Percentiles rank a stretch among this genome's conserved stretches.
Evolutionary conservation across 768 basidiomycete species (phyloP).

Genomic region (Tricholoma hemisulphureum): DNA sequence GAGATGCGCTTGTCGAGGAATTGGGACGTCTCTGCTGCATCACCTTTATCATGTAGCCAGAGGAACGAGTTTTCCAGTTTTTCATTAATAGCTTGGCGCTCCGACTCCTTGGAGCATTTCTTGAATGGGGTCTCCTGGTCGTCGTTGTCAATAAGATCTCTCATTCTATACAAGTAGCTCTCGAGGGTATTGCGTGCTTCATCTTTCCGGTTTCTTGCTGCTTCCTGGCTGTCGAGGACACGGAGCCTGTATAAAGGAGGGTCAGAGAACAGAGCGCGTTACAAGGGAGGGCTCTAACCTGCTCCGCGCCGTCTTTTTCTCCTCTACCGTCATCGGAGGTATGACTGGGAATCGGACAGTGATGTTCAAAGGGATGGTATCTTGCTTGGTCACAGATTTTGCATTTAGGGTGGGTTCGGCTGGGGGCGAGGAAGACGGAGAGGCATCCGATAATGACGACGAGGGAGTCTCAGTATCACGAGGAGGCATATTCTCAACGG

Average conservation of each 20-base stretch:
- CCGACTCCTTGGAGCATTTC: conserved; percentile 75
- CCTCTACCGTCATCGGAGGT: conserved; percentile 71
- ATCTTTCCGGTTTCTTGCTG: conserved; percentile 72
- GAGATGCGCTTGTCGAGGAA: conserved; percentile 73
- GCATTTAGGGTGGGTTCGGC: conserved; percentile 40
- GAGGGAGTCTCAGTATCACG: conserved; percentile 32
- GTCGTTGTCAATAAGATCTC: conserved; percentile 74
- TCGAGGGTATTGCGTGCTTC: conserved; percentile 92
- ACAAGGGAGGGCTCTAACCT: conserved; percentile 51
- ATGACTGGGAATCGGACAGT: conserved; percentile 62
- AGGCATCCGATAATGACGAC: conserved; percentile 28
- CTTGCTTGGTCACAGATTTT: conserved; percentile 43
- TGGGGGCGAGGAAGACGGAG: conserved; percentile 31
- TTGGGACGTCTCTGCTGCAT: conserved; percentile 73
- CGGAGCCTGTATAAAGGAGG: conserved; percentile 54
- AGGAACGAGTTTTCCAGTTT: conserved; percentile 70
- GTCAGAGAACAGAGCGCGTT: background rate
- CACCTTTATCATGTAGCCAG: conserved; percentile 86
- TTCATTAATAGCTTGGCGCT: conserved; percentile 63
- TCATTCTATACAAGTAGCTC: conserved; percentile 87
- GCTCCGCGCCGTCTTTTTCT: conserved; percentile 71
- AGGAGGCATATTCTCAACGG: conserved; percentile 45
- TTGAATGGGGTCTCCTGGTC: conserved; percentile 72
- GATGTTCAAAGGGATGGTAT: conserved; percentile 68
- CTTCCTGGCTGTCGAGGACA: conserved; percentile 75